Evolutionary conservation across 371 early-diverging fungal genomes (phyloP), one percentile per base, ranked within the genome.

Genomic region (Haplosporangium sp.): DNA sequence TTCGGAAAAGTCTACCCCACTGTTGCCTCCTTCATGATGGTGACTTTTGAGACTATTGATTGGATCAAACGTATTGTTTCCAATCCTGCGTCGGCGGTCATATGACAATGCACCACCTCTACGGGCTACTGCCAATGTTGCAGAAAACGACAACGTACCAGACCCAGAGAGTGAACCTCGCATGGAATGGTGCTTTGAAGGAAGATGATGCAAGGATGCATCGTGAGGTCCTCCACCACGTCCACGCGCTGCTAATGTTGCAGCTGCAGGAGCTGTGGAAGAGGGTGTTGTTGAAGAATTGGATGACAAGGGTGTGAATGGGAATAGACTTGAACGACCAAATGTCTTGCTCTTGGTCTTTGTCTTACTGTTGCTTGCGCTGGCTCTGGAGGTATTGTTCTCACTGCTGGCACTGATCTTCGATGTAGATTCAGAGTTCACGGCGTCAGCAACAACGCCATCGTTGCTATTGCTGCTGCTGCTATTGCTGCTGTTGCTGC

Each of bases 91-190:
- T 5, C 72, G 34, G 38, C 55, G 55, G 34, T 68, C 77, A 35
- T 57, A 60, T 0, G 74, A 59, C 44, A 38, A 48, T 19, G 61
- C n/a, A 17, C 55, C 58, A 37, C 74, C 81, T 19, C 65, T 47
- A 20, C 68, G 74, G 1, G 74, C 69, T 1, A 68, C 57, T 0
- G 81, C 74, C 42, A 79, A 47, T 7, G 81, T 74, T 9, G 75
- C 74, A 19, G 81, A 57, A 38, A 71, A 79, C 7, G 81, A 68
- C 4, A 79, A 58, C 0, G 65, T 45, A 11, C 63, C 67, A 34
- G 67, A 56, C 15, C 55, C 55, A 20, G 55, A 55, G 55, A 55
- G 55, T 19, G 55, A 55, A 5, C 55, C 55, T 55, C 55, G 55
- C 27, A 42, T 42, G 5, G 60, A 60, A 20, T 71, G 53, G 19